phyloP scores from a whole-genome alignment of 257 asterid genomes.

The Solanum lycopersicoides region DNA sequence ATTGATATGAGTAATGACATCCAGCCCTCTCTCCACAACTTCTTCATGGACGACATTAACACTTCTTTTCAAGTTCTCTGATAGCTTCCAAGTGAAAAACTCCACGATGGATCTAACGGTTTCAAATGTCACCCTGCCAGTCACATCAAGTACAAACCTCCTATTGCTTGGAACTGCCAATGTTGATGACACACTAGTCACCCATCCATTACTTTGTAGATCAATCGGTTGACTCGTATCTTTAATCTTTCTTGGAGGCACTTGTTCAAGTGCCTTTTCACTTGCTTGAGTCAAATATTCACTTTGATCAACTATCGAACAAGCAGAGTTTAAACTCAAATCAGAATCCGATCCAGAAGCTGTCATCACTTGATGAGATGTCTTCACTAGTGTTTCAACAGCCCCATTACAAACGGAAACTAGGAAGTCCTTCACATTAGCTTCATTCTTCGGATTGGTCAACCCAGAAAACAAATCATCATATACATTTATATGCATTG shows the following conservation, averaged over 20 bases:
- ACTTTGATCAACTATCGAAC: constrained; percentile 19
- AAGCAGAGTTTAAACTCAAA: constrained; percentile 12
- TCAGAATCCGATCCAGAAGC: constrained; percentile 35
- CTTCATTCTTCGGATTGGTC: constrained; percentile 88
- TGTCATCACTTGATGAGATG: constrained; percentile 80
- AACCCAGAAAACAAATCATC: constrained; percentile 79
- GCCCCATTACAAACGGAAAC: constrained; percentile 88
- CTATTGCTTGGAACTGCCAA: constrained; percentile 79
- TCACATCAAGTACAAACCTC: constrained; percentile 75
- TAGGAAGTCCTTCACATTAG: constrained; percentile 44
- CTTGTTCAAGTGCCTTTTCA: constrained; percentile 18
- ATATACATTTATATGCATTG: constrained; percentile 72
- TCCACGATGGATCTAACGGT: constrained; percentile 65
- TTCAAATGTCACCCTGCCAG: constrained; percentile 89
- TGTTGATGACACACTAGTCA: constrained; percentile 63
- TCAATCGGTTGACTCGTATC: constrained; percentile 16
- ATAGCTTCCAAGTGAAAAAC: constrained; percentile 49
- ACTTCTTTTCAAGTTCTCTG: constrained; percentile 50
- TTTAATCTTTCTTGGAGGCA: constrained; percentile 14
- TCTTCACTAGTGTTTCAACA: constrained; percentile 79
- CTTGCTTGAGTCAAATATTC: constrained; percentile 15
- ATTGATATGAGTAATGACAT: constrained; percentile 64
- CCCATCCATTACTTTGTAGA: constrained; percentile 55
- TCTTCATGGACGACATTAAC: constrained; percentile 51
- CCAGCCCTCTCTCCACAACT: constrained; percentile 59